phyloP scores from a whole-genome alignment of 805 yeast genomes.

The Spathaspora gorwiae region DNA sequence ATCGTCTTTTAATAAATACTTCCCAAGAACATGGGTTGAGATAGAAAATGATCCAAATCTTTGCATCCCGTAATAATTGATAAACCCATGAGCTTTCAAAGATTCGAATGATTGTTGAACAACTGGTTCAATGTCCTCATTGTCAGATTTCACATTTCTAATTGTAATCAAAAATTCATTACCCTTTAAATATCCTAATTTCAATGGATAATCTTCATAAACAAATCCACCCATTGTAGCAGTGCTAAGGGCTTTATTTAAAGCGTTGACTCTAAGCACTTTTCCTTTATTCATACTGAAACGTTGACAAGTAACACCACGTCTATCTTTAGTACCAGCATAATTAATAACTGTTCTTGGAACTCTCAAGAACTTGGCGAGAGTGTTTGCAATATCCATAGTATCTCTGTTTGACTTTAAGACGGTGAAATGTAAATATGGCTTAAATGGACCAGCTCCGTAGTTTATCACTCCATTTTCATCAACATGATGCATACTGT shows the following conservation, averaged over 20 bases:
- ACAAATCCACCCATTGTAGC: conserved; percentile 73
- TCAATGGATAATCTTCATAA: conserved; percentile 58
- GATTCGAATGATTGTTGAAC: conserved; percentile 53
- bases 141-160: conserved; percentile 55
- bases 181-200: conserved; percentile 81
- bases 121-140: conserved; percentile 33
- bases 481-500: conserved; percentile 36
- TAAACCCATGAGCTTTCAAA: conserved; percentile 67
- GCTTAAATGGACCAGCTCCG: conserved; percentile 69
- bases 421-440: conserved; percentile 68
- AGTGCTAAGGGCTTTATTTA: conserved; percentile 57
- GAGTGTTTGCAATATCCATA: conserved; percentile 82
- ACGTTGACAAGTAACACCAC: conserved; percentile 91
- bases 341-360: conserved; percentile 70
- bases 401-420: conserved; percentile 96
- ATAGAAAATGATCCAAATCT: conserved; percentile 94
- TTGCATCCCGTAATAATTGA: conserved; percentile 97
- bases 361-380: conserved; percentile 68
- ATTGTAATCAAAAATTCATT: conserved; percentile 85
- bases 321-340: conserved; percentile 95
- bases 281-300: conserved; percentile 64
- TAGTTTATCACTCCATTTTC: conserved; percentile 56
- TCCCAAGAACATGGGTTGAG: conserved; percentile 86
- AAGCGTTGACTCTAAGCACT: conserved; percentile 67
- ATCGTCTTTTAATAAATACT: conserved; percentile 59